These are phyloP conservation scores for Pyrenochaeta sp. DNA, from an alignment of 2,329 filamentous ascomycete genomes.

Conservation along the genomic window DNA sequence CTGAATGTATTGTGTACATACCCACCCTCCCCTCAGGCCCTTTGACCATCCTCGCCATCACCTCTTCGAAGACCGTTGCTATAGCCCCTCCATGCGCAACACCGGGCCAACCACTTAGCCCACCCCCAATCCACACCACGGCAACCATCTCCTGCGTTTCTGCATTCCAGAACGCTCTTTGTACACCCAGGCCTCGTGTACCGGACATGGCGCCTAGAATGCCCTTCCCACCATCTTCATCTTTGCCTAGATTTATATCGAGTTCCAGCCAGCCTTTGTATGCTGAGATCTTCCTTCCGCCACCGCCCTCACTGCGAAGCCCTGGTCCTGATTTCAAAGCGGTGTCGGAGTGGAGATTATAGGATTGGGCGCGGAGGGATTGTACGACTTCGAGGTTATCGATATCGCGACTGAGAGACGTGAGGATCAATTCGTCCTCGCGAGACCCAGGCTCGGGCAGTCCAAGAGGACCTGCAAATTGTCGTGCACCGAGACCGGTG, in stretches of 20 bases:
- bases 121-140: slow-evolving; percentile 74
- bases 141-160: slow-evolving; percentile 66
- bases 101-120: slow-evolving; percentile 73
- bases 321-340: slow-evolving; percentile 24
- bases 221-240: slow-evolving; percentile 27
- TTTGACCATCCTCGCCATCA: slow-evolving; percentile 70
- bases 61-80: slow-evolving; percentile 75
- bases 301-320: not conserved
- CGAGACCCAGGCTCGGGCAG: slow-evolving; percentile 36
- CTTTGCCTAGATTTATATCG: slow-evolving; percentile 33
- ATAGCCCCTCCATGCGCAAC: slow-evolving; percentile 76
- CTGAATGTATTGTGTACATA: slow-evolving; percentile 17
- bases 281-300: slow-evolving; percentile 15
- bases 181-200: slow-evolving; percentile 54
- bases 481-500: slow-evolving; percentile 32
- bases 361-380: slow-evolving; percentile 38
- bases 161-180: slow-evolving; percentile 72
- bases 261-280: slow-evolving; percentile 42
- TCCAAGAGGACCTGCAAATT: slow-evolving; percentile 36
- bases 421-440: slow-evolving; percentile 40
- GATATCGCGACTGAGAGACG: slow-evolving; percentile 33
- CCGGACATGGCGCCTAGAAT: slow-evolving; percentile 46
- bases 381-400: slow-evolving; percentile 45
- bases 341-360: slow-evolving; percentile 34
- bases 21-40: slow-evolving; percentile 52